A percentile compares a stretch with the other conserved stretches of the same genome.
Conservation (phyloP, 2,329 filamentous ascomycete genomes). For the Chaetothyriales sp. region DNA sequence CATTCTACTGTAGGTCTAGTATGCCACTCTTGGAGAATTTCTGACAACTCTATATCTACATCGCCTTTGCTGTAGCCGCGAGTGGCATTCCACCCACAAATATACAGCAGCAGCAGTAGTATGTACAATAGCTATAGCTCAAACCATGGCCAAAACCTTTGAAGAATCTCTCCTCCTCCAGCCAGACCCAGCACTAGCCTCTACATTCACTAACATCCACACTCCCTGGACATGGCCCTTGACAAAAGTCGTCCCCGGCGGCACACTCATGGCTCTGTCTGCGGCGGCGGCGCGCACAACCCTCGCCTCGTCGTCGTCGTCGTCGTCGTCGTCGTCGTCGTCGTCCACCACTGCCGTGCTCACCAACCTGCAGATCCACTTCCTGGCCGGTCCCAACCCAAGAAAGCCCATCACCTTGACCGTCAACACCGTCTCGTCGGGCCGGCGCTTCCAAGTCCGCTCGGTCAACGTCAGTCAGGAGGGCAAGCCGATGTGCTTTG, state of each 20-base stretch:
- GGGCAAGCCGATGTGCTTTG: conserved; percentile 5
- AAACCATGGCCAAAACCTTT: background rate
- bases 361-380: conserved; percentile 15
- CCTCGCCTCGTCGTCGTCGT: conserved; percentile 1
- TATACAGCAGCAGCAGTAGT: too few species aligned
- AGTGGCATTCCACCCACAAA: too few species aligned
- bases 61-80: too few species aligned
- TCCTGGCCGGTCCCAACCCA: conserved; percentile 11
- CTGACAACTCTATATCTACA: background rate
- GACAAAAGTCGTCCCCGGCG: conserved; percentile 13
- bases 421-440: conserved; percentile 13
- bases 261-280: conserved; percentile 15
- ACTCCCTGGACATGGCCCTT: conserved; percentile 15
- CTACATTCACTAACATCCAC: conserved; percentile 10
- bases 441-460: conserved; percentile 12
- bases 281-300: conserved; percentile 14
- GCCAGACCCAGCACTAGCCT: conserved; percentile 1
- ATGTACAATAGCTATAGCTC: too few species aligned
- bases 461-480: conserved; percentile 11
- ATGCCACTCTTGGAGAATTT: too few species aligned
- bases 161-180: background rate
- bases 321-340: background rate
- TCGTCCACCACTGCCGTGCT: conserved; percentile 7
- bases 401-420: conserved; percentile 8
- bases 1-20: too few species aligned